These are phyloP conservation scores for Ulota crispa DNA, from an alignment of 225 moss, liverwort and hornwort genomes.

Conservation along the genomic window DNA sequence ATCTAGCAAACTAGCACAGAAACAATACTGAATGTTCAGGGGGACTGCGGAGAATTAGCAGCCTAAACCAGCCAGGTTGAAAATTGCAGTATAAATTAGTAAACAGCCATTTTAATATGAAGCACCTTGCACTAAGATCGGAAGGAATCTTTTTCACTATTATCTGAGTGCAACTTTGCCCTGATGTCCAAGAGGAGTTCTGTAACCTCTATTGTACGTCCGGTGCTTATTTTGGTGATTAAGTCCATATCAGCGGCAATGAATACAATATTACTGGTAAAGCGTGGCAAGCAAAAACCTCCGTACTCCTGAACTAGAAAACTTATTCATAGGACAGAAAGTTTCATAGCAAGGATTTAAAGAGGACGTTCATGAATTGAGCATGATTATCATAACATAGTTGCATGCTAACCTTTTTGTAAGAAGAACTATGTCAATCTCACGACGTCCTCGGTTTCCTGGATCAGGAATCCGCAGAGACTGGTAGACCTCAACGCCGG, in stretches of 20 bases:
- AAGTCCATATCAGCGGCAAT: background rate
- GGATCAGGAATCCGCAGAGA: slow-evolving; percentile 79
- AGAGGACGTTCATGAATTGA: background rate
- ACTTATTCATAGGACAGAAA: background rate
- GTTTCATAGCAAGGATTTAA: background rate
- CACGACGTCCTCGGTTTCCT: slow-evolving; percentile 66
- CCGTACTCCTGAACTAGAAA: background rate
- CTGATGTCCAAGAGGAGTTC: background rate
- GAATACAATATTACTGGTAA: background rate
- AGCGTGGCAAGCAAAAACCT: slow-evolving; percentile 1
- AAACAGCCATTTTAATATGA: background rate
- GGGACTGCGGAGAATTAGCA: background rate
- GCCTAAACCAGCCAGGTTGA: background rate
- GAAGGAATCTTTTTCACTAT: background rate
- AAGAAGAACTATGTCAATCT: slow-evolving; percentile 75
- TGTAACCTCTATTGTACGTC: background rate
- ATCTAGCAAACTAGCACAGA: slow-evolving; percentile 2
- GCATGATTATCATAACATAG: background rate
- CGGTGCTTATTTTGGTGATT: background rate
- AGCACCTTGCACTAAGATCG: background rate
- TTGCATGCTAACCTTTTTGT: slow-evolving; percentile 50
- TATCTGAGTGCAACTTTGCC: background rate
- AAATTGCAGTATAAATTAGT: background rate
- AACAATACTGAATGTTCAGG: background rate
- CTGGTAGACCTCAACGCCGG: slow-evolving; percentile 75